Base-by-base conservation (phyloP, 2,329 filamentous ascomycete species). In the Exophiala xenobiotica region DNA sequence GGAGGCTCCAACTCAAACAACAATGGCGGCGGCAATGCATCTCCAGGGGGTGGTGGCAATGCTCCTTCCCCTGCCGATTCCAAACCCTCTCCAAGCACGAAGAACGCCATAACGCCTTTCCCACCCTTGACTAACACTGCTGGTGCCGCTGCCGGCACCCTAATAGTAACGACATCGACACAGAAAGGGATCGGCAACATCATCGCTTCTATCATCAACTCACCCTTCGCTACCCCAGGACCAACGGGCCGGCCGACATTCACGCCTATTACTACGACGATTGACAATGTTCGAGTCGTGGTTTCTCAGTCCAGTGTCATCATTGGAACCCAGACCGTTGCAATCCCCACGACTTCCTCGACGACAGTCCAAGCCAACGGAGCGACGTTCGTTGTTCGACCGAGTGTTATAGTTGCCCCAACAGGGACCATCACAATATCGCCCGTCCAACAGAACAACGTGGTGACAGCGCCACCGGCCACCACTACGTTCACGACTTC, bases 121-220 rank as follows among this genome's bases (percentile, higher is more conserved):
- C 38, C 38, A 23, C 14, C 38, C 11, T 12, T 23, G 19, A n/a
- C 38, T n/a, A 40, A 40, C 23, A 20, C 19, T n/a, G 38, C 38
- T 40, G 38, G 38, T 12, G 7, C 38, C n/a, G 20, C 19, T 18
- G 16, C 14, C 4, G 27, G 31, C 46, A 46, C 26, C 12, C 19
- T 46, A 14, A 33, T 42, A 12, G 48, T 39, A 19, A 44, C 38
- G 9, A 35, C 53, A 43, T 39, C 50, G 31, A 49, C 44, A 20
- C 54, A 41, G 8, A 39, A 29, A 26, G 35, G 38, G 7, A 31
- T 62, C 6, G 58, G 59, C 27, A 53, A 56, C 40, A 57, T 62
- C 23, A 58, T 62, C 29, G 54, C 46, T 29, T 59, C 56, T 2
- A 54, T 55, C 39, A 51, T 55, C 37, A 54, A 58, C 43, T 58